phyloP scores from a whole-genome alignment of 2,329 filamentous ascomycete genomes.

The Pezicula rhizophila region DNA sequence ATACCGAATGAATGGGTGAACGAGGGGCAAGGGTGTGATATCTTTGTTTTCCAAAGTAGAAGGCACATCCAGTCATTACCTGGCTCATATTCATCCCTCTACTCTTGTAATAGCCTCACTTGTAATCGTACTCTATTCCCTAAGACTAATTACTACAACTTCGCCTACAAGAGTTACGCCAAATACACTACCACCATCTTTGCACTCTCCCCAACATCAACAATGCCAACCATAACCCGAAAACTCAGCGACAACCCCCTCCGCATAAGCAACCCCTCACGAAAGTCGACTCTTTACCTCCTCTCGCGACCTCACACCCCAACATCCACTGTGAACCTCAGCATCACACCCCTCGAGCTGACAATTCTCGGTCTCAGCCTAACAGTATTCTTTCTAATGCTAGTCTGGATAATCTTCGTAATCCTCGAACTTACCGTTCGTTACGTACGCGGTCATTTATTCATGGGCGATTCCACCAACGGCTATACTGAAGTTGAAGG shows the following conservation, averaged over 20 bases:
- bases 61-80: too few relatives aligned
- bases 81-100: too few relatives aligned
- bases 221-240: too few relatives aligned
- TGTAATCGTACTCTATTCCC: too few relatives aligned
- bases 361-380: slow-evolving; percentile 5
- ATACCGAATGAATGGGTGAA: too few relatives aligned
- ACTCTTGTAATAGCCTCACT: too few relatives aligned
- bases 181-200: too few relatives aligned
- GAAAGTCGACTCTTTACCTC: neutral
- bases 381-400: slow-evolving; percentile 6
- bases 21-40: too few relatives aligned
- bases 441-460: neutral
- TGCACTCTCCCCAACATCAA: too few relatives aligned
- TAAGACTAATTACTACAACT: too few relatives aligned
- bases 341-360: slow-evolving; percentile 9
- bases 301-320: neutral
- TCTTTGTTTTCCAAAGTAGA: too few relatives aligned
- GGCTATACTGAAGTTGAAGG: neutral
- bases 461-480: neutral
- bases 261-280: neutral
- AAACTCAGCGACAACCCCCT: neutral
- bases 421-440: neutral
- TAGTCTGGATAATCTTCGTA: slow-evolving; percentile 9
- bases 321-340: neutral
- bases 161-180: too few relatives aligned